These are phyloP conservation scores for Fomitopsis palustris DNA, from an alignment of 1,284 basidiomycete species.

Conservation along the genomic window DNA sequence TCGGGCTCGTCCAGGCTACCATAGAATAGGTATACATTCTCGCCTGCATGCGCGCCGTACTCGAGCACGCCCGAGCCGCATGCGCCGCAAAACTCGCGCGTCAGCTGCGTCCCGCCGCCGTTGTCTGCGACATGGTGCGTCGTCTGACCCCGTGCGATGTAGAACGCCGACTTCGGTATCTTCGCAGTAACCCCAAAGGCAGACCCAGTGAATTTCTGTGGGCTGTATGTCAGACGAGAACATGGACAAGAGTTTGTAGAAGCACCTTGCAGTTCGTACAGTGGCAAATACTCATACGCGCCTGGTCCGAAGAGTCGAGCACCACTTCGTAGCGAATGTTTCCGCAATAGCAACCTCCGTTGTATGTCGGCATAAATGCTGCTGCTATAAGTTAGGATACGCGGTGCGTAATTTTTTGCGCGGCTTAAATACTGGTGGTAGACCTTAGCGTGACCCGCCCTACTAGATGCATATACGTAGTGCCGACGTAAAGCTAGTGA, in stretches of 20 bases:
- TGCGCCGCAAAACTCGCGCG: constrained; percentile 23
- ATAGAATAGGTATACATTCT: constrained; percentile 5
- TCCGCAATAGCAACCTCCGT: constrained; percentile 25
- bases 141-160: constrained; percentile 14
- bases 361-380: constrained; percentile 1
- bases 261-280: constrained; percentile 26
- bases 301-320: constrained; percentile 20
- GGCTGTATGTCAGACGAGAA: background rate
- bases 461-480: too few relatives aligned
- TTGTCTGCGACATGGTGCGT: constrained; percentile 24
- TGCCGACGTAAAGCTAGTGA: background rate
- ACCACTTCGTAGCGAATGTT: constrained; percentile 19
- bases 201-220: constrained; percentile 23
- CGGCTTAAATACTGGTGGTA: too few relatives aligned
- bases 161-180: constrained; percentile 18
- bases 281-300: constrained; percentile 24
- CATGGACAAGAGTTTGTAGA: background rate
- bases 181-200: constrained; percentile 22
- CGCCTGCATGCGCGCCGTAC: constrained; percentile 5
- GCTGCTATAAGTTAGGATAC: background rate
- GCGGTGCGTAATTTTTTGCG: background rate
- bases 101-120: constrained; percentile 17
- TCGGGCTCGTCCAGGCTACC: constrained; percentile 19
- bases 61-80: constrained; percentile 16
- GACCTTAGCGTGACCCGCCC: too few relatives aligned